Conservation (phyloP, 2,329 filamentous ascomycete genomes). For the Verticillium klebahnii region DNA sequence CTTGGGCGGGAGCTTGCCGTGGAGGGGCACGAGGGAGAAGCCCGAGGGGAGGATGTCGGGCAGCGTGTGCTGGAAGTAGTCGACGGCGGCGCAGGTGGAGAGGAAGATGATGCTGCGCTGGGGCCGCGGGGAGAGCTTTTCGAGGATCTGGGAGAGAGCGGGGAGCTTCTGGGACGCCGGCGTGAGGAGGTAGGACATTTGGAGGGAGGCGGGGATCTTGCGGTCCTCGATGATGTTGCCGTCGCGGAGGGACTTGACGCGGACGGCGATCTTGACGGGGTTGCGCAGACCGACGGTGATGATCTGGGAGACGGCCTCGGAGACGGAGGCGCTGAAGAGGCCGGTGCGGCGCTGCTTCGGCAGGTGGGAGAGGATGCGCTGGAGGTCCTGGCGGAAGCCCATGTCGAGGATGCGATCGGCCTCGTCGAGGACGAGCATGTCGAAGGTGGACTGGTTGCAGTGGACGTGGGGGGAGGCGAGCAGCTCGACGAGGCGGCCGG, state of each 20-base stretch:
- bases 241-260: constrained; percentile 68
- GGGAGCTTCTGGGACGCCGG: constrained; percentile 78
- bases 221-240: constrained; percentile 71
- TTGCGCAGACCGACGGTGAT: constrained; percentile 89
- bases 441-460: constrained; percentile 83
- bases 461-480: constrained; percentile 83
- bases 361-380: constrained; percentile 75
- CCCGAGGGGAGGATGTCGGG: constrained; percentile 64
- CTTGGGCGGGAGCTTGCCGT: constrained; percentile 87
- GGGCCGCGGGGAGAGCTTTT: constrained; percentile 65
- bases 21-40: constrained; percentile 72
- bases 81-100: constrained; percentile 89
- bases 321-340: constrained; percentile 92
- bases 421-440: constrained; percentile 89
- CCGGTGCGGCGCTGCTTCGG: constrained; percentile 93
- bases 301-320: constrained; percentile 88
- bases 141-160: constrained; percentile 65
- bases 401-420: constrained; percentile 89
- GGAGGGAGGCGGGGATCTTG: constrained; percentile 84
- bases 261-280: constrained; percentile 90
- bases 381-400: constrained; percentile 87
- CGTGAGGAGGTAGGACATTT: constrained; percentile 78
- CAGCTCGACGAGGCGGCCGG: constrained; percentile 83
- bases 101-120: constrained; percentile 88
- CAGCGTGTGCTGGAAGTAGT: constrained; percentile 84